Conservation (phyloP, 2,329 filamentous ascomycete species). For the Colletotrichum liaoningense region DNA sequence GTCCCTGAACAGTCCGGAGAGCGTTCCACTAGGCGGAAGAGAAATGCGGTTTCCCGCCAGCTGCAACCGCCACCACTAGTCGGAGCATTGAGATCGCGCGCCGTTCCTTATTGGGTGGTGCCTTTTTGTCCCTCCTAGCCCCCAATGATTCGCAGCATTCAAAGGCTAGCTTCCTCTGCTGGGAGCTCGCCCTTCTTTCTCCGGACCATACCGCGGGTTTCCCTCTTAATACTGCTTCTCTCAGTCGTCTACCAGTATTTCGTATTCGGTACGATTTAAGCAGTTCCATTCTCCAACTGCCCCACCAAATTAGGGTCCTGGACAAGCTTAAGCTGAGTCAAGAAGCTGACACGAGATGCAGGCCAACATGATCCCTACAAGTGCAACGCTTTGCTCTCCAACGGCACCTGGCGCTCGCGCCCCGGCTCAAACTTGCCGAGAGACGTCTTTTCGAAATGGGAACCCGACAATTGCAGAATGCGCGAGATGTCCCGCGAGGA, state of each 20-base stretch:
- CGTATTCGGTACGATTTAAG: constrained; percentile 6
- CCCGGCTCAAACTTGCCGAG: constrained; percentile 41
- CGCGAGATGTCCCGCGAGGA: constrained; percentile 65
- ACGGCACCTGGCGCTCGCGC: constrained; percentile 60
- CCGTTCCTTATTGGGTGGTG: not conserved
- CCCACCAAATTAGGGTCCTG: not conserved
- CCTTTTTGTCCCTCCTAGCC: not conserved
- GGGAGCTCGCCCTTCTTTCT: constrained; percentile 22
- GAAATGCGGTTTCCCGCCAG: constrained; percentile 27
- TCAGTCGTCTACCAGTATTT: constrained; percentile 34
- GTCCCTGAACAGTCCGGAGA: not conserved
- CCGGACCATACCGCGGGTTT: constrained; percentile 12
- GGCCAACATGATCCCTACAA: constrained; percentile 59
- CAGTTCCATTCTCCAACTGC: not conserved
- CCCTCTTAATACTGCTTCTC: constrained; percentile 27
- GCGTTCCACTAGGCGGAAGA: constrained; percentile 5
- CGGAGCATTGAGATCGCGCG: constrained; percentile 13
- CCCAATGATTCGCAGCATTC: constrained; percentile 19
- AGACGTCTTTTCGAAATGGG: constrained; percentile 61
- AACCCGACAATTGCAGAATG: constrained; percentile 69
- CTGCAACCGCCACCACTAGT: constrained; percentile 11
- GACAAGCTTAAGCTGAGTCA: not conserved
- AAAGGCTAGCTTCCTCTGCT: constrained; percentile 22
- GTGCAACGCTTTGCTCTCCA: constrained; percentile 62
- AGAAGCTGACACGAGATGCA: constrained; percentile 12